A percentile compares a stretch with the other conserved stretches of the same genome.
Evolutionary conservation across 139 green algal genomes (phyloP).

Genomic region (Volvox africanus): DNA sequence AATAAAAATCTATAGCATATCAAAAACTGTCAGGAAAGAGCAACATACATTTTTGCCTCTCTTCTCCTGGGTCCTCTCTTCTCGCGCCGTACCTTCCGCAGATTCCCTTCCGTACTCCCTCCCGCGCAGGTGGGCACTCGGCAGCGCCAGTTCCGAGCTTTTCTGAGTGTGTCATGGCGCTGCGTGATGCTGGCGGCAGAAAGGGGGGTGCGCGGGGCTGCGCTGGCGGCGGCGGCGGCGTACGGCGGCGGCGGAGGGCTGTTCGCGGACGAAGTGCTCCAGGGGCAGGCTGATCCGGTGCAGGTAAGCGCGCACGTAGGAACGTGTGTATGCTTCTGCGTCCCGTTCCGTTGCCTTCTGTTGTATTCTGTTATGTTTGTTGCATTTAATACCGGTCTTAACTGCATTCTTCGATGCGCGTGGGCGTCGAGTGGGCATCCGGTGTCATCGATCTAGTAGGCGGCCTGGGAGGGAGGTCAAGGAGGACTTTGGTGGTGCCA

Average conservation of each 20-base stretch:
- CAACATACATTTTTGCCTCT: not conserved
- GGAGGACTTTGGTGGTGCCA: too few relatives aligned
- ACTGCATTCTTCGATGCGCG: not conserved
- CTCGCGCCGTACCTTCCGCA: too few relatives aligned
- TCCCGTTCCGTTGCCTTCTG: too few relatives aligned
- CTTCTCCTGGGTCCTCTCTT: not conserved
- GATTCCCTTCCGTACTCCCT: not conserved
- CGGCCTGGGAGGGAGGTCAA: too few relatives aligned
- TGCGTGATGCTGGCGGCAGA: conserved; percentile 47
- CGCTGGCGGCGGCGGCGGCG: conserved; percentile 47
- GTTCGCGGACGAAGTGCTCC: conserved; percentile 15
- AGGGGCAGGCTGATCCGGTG: not conserved
- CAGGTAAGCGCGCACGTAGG: not conserved
- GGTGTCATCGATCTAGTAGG: too few relatives aligned
- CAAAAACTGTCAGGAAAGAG: too few relatives aligned
- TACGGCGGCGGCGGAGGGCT: conserved; percentile 15
- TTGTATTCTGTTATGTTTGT: too few relatives aligned
- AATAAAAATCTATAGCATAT: too few relatives aligned
- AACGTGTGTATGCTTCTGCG: too few relatives aligned
- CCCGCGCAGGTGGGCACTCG: conserved; percentile 13
- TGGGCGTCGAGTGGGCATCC: not conserved
- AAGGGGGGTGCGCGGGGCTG: conserved; percentile 53
- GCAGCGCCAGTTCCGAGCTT: not conserved
- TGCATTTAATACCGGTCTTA: too few relatives aligned
- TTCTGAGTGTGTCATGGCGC: conserved; percentile 8